These are phyloP conservation scores for Prunus armeniaca DNA, from an alignment of 306 rosid genomes.

Conservation along the genomic window DNA sequence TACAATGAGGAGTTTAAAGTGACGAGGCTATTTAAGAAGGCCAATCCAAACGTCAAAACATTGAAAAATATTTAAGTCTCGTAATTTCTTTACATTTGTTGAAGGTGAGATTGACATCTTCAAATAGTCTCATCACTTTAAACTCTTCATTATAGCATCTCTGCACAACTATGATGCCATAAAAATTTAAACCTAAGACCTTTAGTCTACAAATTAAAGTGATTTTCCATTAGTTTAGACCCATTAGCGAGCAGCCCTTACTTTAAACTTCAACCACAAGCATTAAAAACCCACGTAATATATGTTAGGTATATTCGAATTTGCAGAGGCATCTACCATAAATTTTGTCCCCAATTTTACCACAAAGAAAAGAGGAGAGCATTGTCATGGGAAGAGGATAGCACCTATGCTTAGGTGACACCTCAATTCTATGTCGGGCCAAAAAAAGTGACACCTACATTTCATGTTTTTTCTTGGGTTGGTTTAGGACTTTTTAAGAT, in stretches of 20 bases:
- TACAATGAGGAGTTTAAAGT: too few relatives aligned
- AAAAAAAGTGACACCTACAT: conserved; percentile 1
- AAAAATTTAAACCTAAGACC: fast-evolving
- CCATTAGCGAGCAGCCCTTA: neutral
- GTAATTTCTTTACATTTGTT: too few relatives aligned
- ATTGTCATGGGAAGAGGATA: neutral
- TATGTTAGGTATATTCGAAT: neutral
- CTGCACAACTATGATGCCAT: too few relatives aligned
- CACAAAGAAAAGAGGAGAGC: neutral
- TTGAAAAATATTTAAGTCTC: too few relatives aligned
- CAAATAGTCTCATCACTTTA: too few relatives aligned
- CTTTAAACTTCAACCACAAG: conserved; percentile 19
- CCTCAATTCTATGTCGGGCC: neutral
- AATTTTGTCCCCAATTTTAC: neutral
- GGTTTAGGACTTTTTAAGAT: conserved; percentile 34
- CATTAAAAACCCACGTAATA: conserved; percentile 5
- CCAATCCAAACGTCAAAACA: too few relatives aligned
- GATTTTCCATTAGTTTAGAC: too few relatives aligned
- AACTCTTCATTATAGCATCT: too few relatives aligned
- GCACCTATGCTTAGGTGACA: neutral
- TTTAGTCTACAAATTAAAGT: fast-evolving
- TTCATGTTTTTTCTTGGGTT: conserved; percentile 15
- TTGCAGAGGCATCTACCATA: conserved; percentile 8
- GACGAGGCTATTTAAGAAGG: too few relatives aligned
- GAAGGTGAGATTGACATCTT: too few relatives aligned